Percentiles rank a stretch among this genome's conserved stretches.
Evolutionary conservation across 495 filamentous ascomycete genomes (phyloP).

Genomic region (Penicillium subrubescens): DNA sequence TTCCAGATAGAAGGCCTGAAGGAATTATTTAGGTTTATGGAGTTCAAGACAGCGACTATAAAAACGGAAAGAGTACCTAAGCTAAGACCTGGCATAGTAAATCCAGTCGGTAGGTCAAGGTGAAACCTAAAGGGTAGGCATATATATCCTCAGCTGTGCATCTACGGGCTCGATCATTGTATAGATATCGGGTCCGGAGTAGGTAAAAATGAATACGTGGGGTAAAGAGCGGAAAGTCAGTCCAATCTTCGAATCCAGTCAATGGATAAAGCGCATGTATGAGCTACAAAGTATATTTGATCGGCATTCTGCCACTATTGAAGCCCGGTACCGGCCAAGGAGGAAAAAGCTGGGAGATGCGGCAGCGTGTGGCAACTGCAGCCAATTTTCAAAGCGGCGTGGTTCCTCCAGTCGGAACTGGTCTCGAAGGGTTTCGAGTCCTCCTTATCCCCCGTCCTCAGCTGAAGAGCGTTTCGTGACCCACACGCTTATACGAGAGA

Average conservation of each 20-base stretch:
- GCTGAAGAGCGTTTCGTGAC: slow-evolving; percentile 11
- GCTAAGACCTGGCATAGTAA: too few species aligned
- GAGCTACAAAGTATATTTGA: not conserved
- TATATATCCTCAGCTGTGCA: too few species aligned
- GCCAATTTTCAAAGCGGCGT: slow-evolving; percentile 23
- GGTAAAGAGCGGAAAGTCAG: not conserved
- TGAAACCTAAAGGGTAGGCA: too few species aligned
- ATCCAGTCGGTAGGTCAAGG: too few species aligned
- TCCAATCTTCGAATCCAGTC: not conserved
- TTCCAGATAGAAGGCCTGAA: too few species aligned
- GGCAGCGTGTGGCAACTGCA: slow-evolving; percentile 17
- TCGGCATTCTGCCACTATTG: not conserved
- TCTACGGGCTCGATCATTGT: too few species aligned
- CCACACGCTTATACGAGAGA: slow-evolving; percentile 22
- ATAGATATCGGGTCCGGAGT: too few species aligned
- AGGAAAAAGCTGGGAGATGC: slow-evolving; percentile 16
- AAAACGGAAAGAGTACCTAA: too few species aligned
- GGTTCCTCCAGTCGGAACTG: slow-evolving; percentile 33
- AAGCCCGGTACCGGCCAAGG: not conserved
- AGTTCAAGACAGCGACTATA: too few species aligned
- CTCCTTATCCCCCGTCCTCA: slow-evolving; percentile 10
- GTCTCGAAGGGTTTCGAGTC: slow-evolving; percentile 20
- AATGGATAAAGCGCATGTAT: not conserved
- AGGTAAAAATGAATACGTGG: too few species aligned
- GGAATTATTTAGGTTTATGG: too few species aligned